Evolutionary conservation across 306 rosid species (phyloP).

Genomic region (Cyclanthera cordifolia): DNA sequence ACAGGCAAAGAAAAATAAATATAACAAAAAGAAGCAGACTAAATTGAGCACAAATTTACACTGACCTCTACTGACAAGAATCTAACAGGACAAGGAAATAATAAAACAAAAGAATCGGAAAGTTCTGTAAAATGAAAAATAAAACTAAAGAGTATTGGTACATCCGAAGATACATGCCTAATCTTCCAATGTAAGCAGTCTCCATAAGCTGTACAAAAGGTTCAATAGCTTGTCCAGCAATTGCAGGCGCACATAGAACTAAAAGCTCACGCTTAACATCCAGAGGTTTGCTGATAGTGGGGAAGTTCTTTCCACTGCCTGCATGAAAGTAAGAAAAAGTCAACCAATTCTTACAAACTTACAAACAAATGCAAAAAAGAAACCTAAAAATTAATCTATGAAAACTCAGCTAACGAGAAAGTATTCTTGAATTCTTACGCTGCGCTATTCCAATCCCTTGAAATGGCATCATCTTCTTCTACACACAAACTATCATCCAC

Average conservation of each 20-base stretch:
- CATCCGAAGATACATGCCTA: constrained; percentile 32
- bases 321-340: constrained; percentile 17
- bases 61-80: neutral
- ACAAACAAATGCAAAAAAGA: neutral
- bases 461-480: constrained; percentile 19
- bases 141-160: neutral
- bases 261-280: constrained; percentile 62
- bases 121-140: neutral
- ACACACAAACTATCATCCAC: constrained; percentile 25
- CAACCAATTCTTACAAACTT: neutral
- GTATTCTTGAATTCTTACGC: constrained; percentile 29
- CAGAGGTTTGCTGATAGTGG: constrained; percentile 11
- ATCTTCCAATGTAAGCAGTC: constrained; percentile 84
- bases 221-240: constrained; percentile 85
- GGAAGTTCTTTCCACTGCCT: constrained; percentile 30
- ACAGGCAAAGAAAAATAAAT: neutral
- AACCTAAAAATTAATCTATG: neutral
- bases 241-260: constrained; percentile 59
- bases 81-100: neutral
- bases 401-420: constrained; percentile 5
- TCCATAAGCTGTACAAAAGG: constrained; percentile 90
- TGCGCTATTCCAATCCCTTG: constrained; percentile 18
- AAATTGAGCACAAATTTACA: neutral
- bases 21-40: neutral
- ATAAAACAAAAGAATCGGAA: neutral